Evolutionary conservation across 805 yeast genomes (phyloP), one percentile per base, ranked within the genome.

Genomic region (Komagataella pseudopastoris): DNA sequence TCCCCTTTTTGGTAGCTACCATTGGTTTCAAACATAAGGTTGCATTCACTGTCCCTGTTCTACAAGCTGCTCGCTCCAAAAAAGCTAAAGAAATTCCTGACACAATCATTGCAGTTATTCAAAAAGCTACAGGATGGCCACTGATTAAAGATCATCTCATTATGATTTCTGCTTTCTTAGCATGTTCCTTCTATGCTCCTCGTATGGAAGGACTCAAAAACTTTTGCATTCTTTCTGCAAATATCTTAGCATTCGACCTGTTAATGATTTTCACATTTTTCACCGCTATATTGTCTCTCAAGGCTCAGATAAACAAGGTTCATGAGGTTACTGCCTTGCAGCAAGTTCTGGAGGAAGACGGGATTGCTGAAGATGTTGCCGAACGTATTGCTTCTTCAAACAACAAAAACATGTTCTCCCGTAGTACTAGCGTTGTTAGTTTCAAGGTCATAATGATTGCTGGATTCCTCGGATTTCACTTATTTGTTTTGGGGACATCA

Each of bases 1-100:
- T 91, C 48, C 99, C 99, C 20, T 91, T 91, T 66, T 76, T 91
- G 61, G 95, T 91, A 20, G 88, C 95, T 18, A 83, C 88, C 4
- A 80, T 91, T 61, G 99, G 98, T 1, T 91, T 91, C 68, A 89
- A 88, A 63, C 85, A 87, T 64, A 88, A 90, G 60, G 77, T 88
- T 17, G 72, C 79, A 10, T 74, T 89, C 56, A 84, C 96, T 1
- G 69, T 76, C 18, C 76, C 78, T 48, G 81, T 83, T 22, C 60
- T 78, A 58, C 65, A 68, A 45, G 70, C 75, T 23, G 63, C 74
- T 14, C 58, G 59, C 43, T 59, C 60, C 39, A 51, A 58, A 5
- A 54, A 59, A 23, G 53, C 60, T 14, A 54, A 58, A 18, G 66
- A 63, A 48, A 63, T 66, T 46, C 58, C 69, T 53, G 63, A 60